A percentile compares a stretch with the other conserved stretches of the same genome.
Conservation (phyloP, 441 rosid species). For the Syzygium syzygioides region DNA sequence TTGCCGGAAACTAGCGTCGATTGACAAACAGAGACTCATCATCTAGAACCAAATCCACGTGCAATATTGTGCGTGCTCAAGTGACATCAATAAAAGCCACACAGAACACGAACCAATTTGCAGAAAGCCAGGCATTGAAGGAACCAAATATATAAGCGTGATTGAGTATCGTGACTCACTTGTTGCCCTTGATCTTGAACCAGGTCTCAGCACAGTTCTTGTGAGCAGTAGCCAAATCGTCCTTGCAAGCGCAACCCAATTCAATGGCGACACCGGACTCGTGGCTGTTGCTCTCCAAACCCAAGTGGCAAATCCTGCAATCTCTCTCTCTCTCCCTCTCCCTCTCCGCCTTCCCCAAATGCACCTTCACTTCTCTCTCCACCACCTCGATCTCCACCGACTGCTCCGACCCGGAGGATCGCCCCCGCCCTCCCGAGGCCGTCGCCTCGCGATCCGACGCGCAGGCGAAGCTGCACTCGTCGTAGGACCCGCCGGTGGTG, state of each 20-base stretch:
- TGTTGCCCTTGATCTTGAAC: constrained; percentile 96
- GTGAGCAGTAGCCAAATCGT: constrained; percentile 90
- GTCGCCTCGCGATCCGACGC: constrained; percentile 31
- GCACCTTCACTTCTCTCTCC: constrained; percentile 38
- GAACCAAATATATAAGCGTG: not conserved
- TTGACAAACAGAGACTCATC: not conserved
- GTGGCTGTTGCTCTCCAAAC: constrained; percentile 65
- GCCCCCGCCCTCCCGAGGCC: constrained; percentile 42
- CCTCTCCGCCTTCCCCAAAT: constrained; percentile 41
- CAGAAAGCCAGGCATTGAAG: not conserved
- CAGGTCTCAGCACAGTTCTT: constrained; percentile 90
- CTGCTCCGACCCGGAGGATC: constrained; percentile 44
- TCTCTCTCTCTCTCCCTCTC: constrained; percentile 31
- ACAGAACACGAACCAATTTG: not conserved
- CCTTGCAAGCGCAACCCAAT: constrained; percentile 91
- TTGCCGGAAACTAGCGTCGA: not conserved
- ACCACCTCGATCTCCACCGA: constrained; percentile 40
- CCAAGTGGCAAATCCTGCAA: constrained; percentile 94
- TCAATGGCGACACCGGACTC: constrained; percentile 71
- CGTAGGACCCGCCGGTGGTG: constrained; percentile 64
- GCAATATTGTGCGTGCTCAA: not conserved
- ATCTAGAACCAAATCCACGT: not conserved
- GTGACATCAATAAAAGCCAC: not conserved
- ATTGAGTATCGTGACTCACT: constrained; percentile 28
- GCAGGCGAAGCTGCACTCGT: constrained; percentile 45